phyloP scores from a whole-genome alignment of 495 filamentous ascomycete species.

The Haplographium delicatum region DNA sequence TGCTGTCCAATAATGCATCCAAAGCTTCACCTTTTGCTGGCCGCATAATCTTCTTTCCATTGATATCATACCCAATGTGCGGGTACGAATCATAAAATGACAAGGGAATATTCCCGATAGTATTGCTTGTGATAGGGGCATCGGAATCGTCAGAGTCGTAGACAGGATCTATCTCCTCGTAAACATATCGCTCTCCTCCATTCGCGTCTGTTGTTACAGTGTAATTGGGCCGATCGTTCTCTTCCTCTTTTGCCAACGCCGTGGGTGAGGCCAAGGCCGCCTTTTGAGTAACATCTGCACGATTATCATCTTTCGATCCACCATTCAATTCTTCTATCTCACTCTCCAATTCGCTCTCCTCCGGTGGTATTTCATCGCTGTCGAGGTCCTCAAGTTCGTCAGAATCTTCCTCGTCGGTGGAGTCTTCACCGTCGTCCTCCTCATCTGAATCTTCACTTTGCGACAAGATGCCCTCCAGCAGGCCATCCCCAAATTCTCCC shows the following conservation, averaged over 20 bases:
- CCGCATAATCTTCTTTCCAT: slow-evolving; percentile 95
- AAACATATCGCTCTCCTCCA: slow-evolving; percentile 49
- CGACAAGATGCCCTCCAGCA: slow-evolving; percentile 62
- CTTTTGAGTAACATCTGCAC: slow-evolving; percentile 23
- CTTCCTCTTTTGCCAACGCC: slow-evolving; percentile 33
- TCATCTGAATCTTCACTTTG: slow-evolving; percentile 45
- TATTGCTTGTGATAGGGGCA: slow-evolving; percentile 71
- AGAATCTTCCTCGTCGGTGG: slow-evolving; percentile 46
- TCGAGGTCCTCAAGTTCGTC: slow-evolving; percentile 41
- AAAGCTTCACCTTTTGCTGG: slow-evolving; percentile 91
- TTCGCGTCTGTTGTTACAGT: slow-evolving; percentile 52
- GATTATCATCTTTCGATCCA: slow-evolving; percentile 29
- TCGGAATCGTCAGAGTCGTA: slow-evolving; percentile 96
- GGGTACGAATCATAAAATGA: slow-evolving; percentile 96
- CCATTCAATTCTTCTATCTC: slow-evolving; percentile 14
- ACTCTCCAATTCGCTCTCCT: slow-evolving; percentile 39
- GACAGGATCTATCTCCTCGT: slow-evolving; percentile 86
- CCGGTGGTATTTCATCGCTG: slow-evolving; percentile 55
- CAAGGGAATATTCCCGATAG: slow-evolving; percentile 90
- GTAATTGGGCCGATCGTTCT: slow-evolving; percentile 48
- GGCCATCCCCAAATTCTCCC: slow-evolving; percentile 57
- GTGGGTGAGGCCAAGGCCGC: slow-evolving; percentile 22
- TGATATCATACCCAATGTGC: slow-evolving; percentile 98
- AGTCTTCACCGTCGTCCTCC: slow-evolving; percentile 36
- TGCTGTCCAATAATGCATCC: slow-evolving; percentile 90